Conservation (phyloP, 306 rosid species). For the Fragaria iinumae region DNA sequence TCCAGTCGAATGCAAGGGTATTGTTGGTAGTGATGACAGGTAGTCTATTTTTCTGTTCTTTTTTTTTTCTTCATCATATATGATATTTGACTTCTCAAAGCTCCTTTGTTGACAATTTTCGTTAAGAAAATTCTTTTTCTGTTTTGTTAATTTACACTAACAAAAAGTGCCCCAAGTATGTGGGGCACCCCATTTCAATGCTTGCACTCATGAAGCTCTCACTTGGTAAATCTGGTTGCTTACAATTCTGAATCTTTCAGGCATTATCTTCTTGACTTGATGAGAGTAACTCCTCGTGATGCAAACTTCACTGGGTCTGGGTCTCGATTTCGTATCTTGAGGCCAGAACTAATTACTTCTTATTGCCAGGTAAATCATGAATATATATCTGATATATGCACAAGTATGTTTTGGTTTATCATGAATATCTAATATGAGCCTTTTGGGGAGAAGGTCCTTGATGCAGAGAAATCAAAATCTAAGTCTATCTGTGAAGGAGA, state of each 20-base stretch:
- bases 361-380: conserved; percentile 64
- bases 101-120: neutral
- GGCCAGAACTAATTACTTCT: conserved; percentile 82
- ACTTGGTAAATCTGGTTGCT: neutral
- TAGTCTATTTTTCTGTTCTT: conserved; percentile 7
- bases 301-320: conserved; percentile 85
- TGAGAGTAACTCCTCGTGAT: conserved; percentile 98
- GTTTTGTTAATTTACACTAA: neutral
- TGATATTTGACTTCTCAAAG: neutral
- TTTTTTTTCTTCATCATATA: too few relatives aligned
- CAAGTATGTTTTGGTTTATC: neutral
- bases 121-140: neutral
- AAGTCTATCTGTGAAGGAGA: conserved; percentile 45
- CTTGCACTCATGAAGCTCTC: neutral
- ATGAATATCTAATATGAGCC: conserved; percentile 21
- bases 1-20: conserved; percentile 99
- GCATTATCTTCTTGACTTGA: conserved; percentile 96
- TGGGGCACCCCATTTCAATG: neutral
- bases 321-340: conserved; percentile 82
- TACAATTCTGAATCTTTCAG: conserved; percentile 34
- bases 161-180: neutral
- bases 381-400: conserved; percentile 8
- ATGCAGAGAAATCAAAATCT: conserved; percentile 49
- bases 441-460: conserved; percentile 58
- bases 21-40: conserved; percentile 99